Base-by-base conservation (phyloP, 192 early-diverging fungal species). In the Pilobolus umbonatus region DNA sequence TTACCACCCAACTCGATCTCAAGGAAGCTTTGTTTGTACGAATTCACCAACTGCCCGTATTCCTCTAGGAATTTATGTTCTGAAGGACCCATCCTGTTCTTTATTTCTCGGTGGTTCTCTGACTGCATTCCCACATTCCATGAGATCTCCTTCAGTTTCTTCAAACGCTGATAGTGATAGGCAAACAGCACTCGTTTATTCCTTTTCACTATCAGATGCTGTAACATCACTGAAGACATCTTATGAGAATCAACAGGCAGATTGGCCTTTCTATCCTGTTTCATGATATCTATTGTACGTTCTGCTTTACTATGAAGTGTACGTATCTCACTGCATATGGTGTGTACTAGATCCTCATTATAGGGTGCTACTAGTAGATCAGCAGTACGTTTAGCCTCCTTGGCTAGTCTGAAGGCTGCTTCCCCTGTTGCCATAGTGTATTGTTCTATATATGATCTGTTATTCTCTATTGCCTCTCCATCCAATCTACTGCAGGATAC, bases 131-230 rank as follows among this genome's bases (percentile, higher is more conserved):
- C 64, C 10, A 64, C 60, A 36, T 67, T 80, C 89, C 89, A 91
- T 4, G 77, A 69, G 29, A 87, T 66, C 24, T 84, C 80, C 64
- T 85, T 68, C 50, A 94, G 73, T 43, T 84, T 78, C n/a, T 85
- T 78, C 7, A 88, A 34, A 4, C 95, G 79, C 28, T 83, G 80
- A 9, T 76, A 75, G 51, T 93, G 90, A 67, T 98, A 98, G 5
- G 91, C 88, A 60, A 96, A 81, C 4, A 98, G 74, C n/a, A 87
- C 83, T 6, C 91, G 87, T 52, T 93, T 95, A 77, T 94, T 93
- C 31, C 92, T 80, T 36, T 78, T 75, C 24, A 92, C 66, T 4
- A 78, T 68, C 15, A 74, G 64, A 44, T 82, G 72, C 47, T 86
- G 77, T 48, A 89, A 71, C 11, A 85, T 63, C 5, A 85, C 24